Base-by-base conservation (phyloP, 768 basidiomycete genomes). In the Daedalea quercina region DNA sequence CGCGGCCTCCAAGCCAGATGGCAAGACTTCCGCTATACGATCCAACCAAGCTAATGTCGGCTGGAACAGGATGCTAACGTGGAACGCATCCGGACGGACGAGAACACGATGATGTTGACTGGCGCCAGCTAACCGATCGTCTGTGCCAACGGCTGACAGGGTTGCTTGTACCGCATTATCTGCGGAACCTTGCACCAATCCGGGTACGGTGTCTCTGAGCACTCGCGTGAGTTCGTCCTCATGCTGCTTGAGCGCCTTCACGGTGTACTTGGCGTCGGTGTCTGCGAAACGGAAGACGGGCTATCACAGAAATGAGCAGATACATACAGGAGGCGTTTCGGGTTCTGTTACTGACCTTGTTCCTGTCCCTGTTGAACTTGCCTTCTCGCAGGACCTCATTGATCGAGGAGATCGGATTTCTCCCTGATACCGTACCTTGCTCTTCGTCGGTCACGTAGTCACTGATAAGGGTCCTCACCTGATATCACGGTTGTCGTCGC, bases 391-490 rank as follows among this genome's bases (percentile, higher is more conserved):
- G 77, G 13, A 91, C 85, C 59, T 98, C 96, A 60, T 94, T 96
- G 66, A 98, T 92, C 1, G 94, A 93, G 0, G 85, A 83, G 55
- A 97, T 87, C 7, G 91, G 90, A 65, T 94, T 93, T 43, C 93
- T 78, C 6, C 89, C 85, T 20, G 89, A 77, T 9, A 82, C 76
- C 4, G 82, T 76, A 9, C 87, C 87, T 69, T 84, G 84, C 56
- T 91, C 87, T 58, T 95, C 94, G 67, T 94, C 90, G n/a, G 85
- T 87, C 1, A 99, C 74, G 70, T 97, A 97, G 68, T 94, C 91
- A 52, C 82, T 79, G 37, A 97, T 79, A 3, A 98, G 68, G 4
- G 79, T 84, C 54, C 87, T 84, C 41, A 98, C 81, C 94, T 97
- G 53, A 49, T 23, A 24, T 49, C 23, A n/a, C 25, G 25, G 24